Percentiles rank a stretch among this genome's conserved stretches.
Evolutionary conservation across 2,329 filamentous ascomycete genomes (phyloP).

Genomic region (Ilyonectria robusta): DNA sequence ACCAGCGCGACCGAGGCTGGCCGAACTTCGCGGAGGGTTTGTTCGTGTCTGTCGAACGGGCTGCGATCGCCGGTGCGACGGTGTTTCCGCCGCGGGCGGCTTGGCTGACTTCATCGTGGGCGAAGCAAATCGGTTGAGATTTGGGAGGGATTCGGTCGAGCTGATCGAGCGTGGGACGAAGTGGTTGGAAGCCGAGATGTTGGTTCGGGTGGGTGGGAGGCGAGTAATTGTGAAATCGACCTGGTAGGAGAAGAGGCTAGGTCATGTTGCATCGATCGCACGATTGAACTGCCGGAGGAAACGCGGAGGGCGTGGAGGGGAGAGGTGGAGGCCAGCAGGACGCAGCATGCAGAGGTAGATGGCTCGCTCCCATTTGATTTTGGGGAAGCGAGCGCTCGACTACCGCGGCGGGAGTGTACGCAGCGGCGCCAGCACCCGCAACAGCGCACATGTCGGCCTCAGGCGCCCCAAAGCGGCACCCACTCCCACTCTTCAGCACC

Average conservation of each 20-base stretch:
- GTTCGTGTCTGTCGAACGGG: conserved; percentile 76
- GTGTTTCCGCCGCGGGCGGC: conserved; percentile 57
- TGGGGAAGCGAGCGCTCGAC: conserved; percentile 44
- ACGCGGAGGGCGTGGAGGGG: conserved; percentile 37
- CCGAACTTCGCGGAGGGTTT: conserved; percentile 72
- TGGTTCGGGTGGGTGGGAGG: conserved; percentile 19
- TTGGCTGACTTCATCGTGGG: conserved; percentile 70
- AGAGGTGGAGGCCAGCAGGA: conserved; percentile 43
- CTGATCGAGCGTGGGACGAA: conserved; percentile 42
- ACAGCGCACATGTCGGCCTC: conserved; percentile 31
- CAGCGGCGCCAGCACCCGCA: conserved; percentile 30
- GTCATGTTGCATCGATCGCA: conserved; percentile 43
- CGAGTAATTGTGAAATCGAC: conserved; percentile 41
- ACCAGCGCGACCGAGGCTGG: conserved; percentile 61
- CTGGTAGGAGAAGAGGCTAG: conserved; percentile 39
- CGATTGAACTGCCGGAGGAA: conserved; percentile 33
- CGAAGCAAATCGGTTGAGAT: conserved; percentile 48
- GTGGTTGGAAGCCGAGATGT: conserved; percentile 37
- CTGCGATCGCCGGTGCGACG: conserved; percentile 72
- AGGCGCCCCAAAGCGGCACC: conserved; percentile 33
- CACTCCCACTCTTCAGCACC: conserved; percentile 2
- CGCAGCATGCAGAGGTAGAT: conserved; percentile 40
- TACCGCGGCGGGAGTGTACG: conserved; percentile 35
- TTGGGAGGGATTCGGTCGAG: conserved; percentile 38
- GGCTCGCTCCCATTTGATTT: conserved; percentile 42